Conservation (phyloP, 352 stramenopile species). For the Phytophthora brassicae region DNA sequence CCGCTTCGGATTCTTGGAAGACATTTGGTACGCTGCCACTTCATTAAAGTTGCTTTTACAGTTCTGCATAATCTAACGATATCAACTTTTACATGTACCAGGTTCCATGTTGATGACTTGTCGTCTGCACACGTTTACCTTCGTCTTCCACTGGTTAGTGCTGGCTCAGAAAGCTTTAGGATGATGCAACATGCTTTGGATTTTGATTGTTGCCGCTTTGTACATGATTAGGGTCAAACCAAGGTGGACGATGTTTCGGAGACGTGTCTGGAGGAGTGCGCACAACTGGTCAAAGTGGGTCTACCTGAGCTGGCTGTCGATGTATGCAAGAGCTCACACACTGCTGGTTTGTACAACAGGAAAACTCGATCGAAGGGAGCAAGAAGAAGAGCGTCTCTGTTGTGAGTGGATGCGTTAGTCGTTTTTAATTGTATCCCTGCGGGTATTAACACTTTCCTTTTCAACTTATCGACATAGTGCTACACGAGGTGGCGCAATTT, state of each 20-base stretch:
- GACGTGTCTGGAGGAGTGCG: slow-evolving; percentile 86
- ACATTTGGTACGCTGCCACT: slow-evolving; percentile 88
- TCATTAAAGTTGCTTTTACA: background rate
- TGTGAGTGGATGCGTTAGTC: slow-evolving; percentile 23
- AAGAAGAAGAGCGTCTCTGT: slow-evolving; percentile 91
- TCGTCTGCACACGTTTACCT: slow-evolving; percentile 99
- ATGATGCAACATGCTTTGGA: background rate
- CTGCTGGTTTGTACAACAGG: slow-evolving; percentile 31
- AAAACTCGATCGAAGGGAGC: slow-evolving; percentile 94
- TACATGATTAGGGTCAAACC: slow-evolving; percentile 49
- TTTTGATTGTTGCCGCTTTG: background rate
- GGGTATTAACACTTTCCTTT: background rate
- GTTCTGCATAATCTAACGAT: background rate
- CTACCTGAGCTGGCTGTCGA: background rate
- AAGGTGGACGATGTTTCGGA: slow-evolving; percentile 80
- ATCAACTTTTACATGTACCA: slow-evolving; percentile 17
- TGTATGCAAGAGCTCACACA: background rate
- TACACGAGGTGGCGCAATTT: slow-evolving; percentile 94
- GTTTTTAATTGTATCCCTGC: background rate
- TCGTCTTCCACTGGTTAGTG: slow-evolving; percentile 82
- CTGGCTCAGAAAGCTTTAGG: slow-evolving; percentile 1
- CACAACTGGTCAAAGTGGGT: slow-evolving; percentile 89
- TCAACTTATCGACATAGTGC: slow-evolving; percentile 42
- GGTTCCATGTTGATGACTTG: slow-evolving; percentile 98
- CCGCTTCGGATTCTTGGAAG: slow-evolving; percentile 94